Evolutionary conservation across 2,329 filamentous ascomycete species (phyloP).

Genomic region (Ophiosphaerella narmari): DNA sequence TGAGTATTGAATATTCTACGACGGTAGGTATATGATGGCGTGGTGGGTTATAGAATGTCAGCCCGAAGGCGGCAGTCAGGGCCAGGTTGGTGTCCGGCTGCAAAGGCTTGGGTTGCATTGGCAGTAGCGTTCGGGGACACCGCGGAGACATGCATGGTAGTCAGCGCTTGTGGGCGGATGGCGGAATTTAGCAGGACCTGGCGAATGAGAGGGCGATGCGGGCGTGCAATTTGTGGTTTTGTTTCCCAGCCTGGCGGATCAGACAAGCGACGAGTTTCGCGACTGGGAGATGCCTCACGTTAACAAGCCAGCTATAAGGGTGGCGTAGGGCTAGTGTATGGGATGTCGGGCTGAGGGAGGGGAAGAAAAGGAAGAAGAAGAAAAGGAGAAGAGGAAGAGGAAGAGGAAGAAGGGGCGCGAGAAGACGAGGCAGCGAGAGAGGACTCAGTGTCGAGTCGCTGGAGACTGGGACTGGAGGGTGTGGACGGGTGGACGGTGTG

Average conservation of each 20-base stretch:
- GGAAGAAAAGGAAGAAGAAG: slow-evolving; percentile 2
- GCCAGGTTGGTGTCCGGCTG: not conserved
- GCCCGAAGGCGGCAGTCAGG: not conserved
- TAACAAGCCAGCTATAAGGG: slow-evolving; percentile 1
- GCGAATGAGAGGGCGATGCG: not conserved
- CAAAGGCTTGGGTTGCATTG: slow-evolving; percentile 1
- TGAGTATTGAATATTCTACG: too few relatives aligned
- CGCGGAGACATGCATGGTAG: slow-evolving; percentile 3
- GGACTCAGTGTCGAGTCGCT: too few relatives aligned
- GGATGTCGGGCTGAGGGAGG: too few relatives aligned
- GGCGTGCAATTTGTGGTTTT: not conserved
- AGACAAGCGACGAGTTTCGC: slow-evolving; percentile 8
- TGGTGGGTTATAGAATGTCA: too few relatives aligned
- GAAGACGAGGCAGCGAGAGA: too few relatives aligned
- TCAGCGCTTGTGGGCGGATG: slow-evolving; percentile 2
- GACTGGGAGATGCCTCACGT: slow-evolving; percentile 4
- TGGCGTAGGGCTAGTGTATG: not conserved
- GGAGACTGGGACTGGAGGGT: too few relatives aligned
- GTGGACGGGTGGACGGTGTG: too few relatives aligned
- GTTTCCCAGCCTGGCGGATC: slow-evolving; percentile 1
- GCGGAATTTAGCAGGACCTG: not conserved
- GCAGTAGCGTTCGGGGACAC: slow-evolving; percentile 1
- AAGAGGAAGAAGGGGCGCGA: too few relatives aligned
- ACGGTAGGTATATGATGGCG: too few relatives aligned
- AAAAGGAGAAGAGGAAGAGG: not conserved